These are phyloP conservation scores for Geotrichum bryndzae DNA, from an alignment of 1,139 yeast genomes.

Conservation along the genomic window DNA sequence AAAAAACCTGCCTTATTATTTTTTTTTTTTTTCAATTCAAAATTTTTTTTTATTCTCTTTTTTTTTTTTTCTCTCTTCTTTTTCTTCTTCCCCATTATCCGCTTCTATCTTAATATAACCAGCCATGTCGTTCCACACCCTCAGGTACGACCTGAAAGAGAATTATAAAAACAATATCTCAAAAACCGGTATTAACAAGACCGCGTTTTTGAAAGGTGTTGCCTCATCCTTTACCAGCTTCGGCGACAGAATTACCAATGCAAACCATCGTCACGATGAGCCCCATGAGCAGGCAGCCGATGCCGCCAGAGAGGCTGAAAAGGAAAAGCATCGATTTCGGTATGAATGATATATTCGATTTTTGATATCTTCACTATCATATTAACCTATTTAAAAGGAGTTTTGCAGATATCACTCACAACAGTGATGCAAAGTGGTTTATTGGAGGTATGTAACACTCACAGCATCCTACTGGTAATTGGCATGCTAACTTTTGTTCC, in stretches of 20 bases:
- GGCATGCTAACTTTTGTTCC: neutral
- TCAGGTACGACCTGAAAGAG: conserved; percentile 11
- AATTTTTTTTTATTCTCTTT: too few species aligned
- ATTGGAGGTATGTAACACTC: conserved; percentile 46
- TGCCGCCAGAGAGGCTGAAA: conserved; percentile 16
- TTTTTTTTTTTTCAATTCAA: too few species aligned
- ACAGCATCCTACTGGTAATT: neutral
- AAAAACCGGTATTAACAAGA: conserved; percentile 6
- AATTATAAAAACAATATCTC: conserved; percentile 12
- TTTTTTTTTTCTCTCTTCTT: neutral
- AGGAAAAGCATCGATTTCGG: conserved; percentile 15
- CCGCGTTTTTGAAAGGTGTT: conserved; percentile 15
- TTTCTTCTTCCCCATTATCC: neutral
- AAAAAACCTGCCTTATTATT: too few species aligned
- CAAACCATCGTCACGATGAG: conserved; percentile 20
- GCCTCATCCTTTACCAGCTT: conserved; percentile 15
- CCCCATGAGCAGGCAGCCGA: conserved; percentile 18
- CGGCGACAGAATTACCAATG: conserved; percentile 18
- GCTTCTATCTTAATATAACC: neutral
- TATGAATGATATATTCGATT: neutral
- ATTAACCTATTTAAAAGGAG: conserved; percentile 12
- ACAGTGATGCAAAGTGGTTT: conserved; percentile 60
- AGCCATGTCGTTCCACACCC: conserved; percentile 15
- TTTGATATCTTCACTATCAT: neutral
- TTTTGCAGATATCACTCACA: conserved; percentile 51